Base-by-base conservation (phyloP, 208 protist genomes). In the Leishmania lainsoni region DNA sequence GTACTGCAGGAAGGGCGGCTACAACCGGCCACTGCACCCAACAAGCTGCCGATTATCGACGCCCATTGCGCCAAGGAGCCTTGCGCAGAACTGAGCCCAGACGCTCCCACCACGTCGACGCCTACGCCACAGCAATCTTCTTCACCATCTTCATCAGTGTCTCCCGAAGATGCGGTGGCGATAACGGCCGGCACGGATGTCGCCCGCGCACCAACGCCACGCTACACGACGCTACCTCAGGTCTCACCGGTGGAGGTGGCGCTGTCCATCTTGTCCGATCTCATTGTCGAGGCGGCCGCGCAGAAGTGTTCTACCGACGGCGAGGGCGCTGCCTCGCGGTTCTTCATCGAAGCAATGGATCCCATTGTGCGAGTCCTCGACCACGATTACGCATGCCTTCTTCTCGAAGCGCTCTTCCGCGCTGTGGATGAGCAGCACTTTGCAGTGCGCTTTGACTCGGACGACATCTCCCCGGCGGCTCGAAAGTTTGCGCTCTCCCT, bases 381-480 rank as follows among this genome's bases (percentile, higher is more conserved):
- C 14, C 75, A 66, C 9, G 56, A 81, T 45, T 90, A 91, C 81
- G 89, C 85, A 35, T 74, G 83, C 20, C 14, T 75, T 52, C 81
- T 96, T 65, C 79, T 96, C 32, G 84, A 90, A 56, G 84, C 87
- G 29, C 80, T 95, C 5, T 93, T 92, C 70, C 76, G 84, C 45
- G 86, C 69, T 51, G 78, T 96, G 14, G 93, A 96, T 80, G 89
- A 93, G 66, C 88, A 93, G 71, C 92, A 94, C 80, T 87, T 92
- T 77, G 75, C 82, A 16, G 79, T 84, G 10, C 84, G 86, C 63
- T 86, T 90, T 26, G 80, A 83, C 70, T 79, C 77, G 17, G 59
- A 52, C 35, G 78, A 87, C 59, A 66, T 81, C 6, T 76, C 81
- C 6, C 71, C 83, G 20, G 73, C 59, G 5, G 75, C 81, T 10